Base-by-base conservation (phyloP, 768 basidiomycete genomes). In the Albatrellus ellisii region DNA sequence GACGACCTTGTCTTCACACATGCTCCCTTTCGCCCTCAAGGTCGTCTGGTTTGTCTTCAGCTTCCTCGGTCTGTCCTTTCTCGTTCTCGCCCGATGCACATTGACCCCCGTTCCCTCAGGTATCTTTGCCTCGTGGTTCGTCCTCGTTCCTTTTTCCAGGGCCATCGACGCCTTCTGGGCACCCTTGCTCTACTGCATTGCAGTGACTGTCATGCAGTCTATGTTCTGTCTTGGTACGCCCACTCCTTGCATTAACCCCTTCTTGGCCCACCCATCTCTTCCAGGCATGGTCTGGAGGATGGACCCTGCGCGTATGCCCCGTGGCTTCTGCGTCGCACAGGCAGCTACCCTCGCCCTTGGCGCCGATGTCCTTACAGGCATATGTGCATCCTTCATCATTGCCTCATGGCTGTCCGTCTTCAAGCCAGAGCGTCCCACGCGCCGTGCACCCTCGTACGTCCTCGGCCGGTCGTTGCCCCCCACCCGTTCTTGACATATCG, bases 251-350 rank as follows among this genome's bases (percentile, higher is more conserved):
- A 10, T 8, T 12, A 14, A 4, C 18, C n/a, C 31, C 31, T 32
- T 32, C 31, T 32, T 6, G 31, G 18, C 18, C n/a, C 35, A 21
- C 35, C 35, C 9, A 29, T 32, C 6, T 32, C 31, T 12, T 14
- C 10, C n/a, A 80, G 79, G 79, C 9, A 68, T 81, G 58, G 63
- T 75, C 11, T 79, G 73, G 66, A 56, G 59, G 39, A 80, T 82
- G 79, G 62, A 75, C 48, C 75, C 79, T 1, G 62, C 59, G 37
- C 52, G 45, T 15, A 82, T 82, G 77, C 74, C 77, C 7, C 58
- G 53, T 26, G 48, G 53, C 22, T 80, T 82, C 48, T 81, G 79
- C 51, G 57, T 72, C 26, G 50, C 46, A 17, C 52, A 49, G 34
- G 26, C 52, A 21, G 33, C 50, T 20, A 34, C 53, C 27, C 45